A percentile compares a stretch with the other conserved stretches of the same genome.
Conservation (phyloP, 2,329 filamentous ascomycete species). For the Diaporthe aspalathi region DNA sequence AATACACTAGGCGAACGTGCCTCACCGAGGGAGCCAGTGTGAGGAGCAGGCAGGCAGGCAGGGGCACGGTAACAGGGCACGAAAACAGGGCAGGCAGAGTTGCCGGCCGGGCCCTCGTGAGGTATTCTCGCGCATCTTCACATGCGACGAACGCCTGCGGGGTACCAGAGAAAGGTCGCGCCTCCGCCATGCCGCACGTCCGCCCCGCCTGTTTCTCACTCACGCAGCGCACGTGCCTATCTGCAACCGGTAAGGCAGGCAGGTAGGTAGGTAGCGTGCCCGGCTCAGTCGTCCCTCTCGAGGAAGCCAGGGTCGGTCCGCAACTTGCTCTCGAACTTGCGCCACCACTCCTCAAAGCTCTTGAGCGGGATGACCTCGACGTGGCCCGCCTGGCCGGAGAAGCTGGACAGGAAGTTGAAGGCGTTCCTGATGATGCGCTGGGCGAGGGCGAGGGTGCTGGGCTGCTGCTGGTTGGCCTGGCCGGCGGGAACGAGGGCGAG, state of each 20-base stretch:
- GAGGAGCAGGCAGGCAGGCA: not conserved
- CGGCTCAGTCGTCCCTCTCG: conserved; percentile 64
- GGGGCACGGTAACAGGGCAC: not conserved
- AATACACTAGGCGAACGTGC: not conserved
- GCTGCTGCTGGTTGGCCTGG: conserved; percentile 46
- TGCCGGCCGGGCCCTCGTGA: conserved; percentile 15
- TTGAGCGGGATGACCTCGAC: conserved; percentile 93
- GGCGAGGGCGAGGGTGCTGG: conserved; percentile 82
- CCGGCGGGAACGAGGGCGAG: conserved; percentile 44
- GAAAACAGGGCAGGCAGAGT: not conserved
- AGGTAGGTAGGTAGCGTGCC: too few species aligned
- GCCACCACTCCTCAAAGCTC: conserved; percentile 98
- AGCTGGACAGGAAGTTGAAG: conserved; percentile 94
- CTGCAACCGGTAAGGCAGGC: not conserved
- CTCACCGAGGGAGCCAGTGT: not conserved
- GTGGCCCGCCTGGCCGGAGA: conserved; percentile 72
- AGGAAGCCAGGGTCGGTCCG: conserved; percentile 89
- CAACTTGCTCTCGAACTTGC: conserved; percentile 90
- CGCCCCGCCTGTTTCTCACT: too few species aligned
- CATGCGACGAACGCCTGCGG: not conserved
- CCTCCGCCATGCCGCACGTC: not conserved
- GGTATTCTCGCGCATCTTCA: not conserved
- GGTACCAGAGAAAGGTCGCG: not conserved
- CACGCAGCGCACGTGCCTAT: not conserved
- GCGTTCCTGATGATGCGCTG: conserved; percentile 96